These are phyloP conservation scores for Carex myosuroides DNA, from an alignment of 176 grass and related monocot genomes.

Conservation along the genomic window DNA sequence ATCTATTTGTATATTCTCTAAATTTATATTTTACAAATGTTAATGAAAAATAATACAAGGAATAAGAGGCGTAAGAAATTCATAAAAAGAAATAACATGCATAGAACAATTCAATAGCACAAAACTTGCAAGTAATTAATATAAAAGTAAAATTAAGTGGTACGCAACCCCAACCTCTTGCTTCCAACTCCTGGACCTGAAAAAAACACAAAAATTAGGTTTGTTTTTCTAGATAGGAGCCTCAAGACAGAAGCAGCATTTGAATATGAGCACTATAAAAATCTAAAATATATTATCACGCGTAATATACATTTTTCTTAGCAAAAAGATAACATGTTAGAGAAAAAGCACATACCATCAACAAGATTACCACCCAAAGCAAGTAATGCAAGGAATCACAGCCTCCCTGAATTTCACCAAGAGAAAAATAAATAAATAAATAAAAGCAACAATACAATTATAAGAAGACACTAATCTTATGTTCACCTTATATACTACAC, in stretches of 20 bases:
- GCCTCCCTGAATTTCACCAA: conserved; percentile 50
- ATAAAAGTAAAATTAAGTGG: conserved; percentile 53
- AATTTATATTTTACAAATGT: too few relatives aligned
- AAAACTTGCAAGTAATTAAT: too few relatives aligned
- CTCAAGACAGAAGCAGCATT: neutral
- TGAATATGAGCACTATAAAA: neutral
- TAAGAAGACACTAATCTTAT: neutral
- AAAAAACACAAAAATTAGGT: neutral
- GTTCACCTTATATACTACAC: neutral
- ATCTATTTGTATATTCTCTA: too few relatives aligned
- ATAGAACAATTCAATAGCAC: too few relatives aligned
- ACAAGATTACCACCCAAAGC: conserved; percentile 98
- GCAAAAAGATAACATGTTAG: neutral
- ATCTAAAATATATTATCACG: too few relatives aligned
- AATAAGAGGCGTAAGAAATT: too few relatives aligned
- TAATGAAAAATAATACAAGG: too few relatives aligned
- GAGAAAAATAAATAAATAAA: neutral
- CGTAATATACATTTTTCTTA: too few relatives aligned
- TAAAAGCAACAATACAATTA: neutral
- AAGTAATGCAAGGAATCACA: conserved; percentile 99
- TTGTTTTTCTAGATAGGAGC: neutral
- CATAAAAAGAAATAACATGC: too few relatives aligned
- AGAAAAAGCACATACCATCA: conserved; percentile 58
- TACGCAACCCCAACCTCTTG: conserved; percentile 72
- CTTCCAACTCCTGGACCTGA: conserved; percentile 96